Percentiles rank a stretch among this genome's conserved stretches.
These are phyloP conservation scores for Madurella fahalii DNA, from an alignment of 2,329 filamentous ascomycete species.

Conservation along the genomic window DNA sequence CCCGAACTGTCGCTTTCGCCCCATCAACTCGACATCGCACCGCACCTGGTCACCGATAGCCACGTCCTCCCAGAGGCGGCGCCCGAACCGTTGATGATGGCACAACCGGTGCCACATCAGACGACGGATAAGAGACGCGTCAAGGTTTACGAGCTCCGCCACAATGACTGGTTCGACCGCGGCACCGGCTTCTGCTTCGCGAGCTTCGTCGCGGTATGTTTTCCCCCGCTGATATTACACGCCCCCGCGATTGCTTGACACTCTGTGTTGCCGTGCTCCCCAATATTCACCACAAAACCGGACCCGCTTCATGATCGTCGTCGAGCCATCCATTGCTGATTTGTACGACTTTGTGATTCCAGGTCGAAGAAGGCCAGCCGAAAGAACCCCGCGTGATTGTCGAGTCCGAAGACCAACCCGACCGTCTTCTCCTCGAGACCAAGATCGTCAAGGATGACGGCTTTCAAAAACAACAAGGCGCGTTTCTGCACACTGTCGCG, in stretches of 20 bases:
- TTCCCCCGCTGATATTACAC: neutral
- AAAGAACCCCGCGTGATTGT: slow-evolving; percentile 87
- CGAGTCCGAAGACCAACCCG: slow-evolving; percentile 87
- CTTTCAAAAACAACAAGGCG: slow-evolving; percentile 97
- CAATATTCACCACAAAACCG: neutral
- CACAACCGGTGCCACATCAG: slow-evolving; percentile 67
- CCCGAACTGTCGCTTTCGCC: slow-evolving; percentile 53
- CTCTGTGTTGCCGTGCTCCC: neutral
- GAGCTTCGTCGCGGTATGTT: slow-evolving; percentile 65
- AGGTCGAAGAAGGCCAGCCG: slow-evolving; percentile 56
- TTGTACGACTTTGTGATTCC: slow-evolving; percentile 3
- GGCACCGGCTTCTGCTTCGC: slow-evolving; percentile 94
- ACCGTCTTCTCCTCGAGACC: slow-evolving; percentile 79
- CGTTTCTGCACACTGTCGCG: slow-evolving; percentile 25
- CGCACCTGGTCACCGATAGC: slow-evolving; percentile 48
- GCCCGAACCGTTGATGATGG: slow-evolving; percentile 64
- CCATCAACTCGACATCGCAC: slow-evolving; percentile 55
- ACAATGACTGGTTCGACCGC: slow-evolving; percentile 98
- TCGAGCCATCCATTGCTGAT: slow-evolving; percentile 2
- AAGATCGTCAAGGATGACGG: slow-evolving; percentile 89
- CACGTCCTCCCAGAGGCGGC: slow-evolving; percentile 50
- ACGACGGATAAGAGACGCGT: slow-evolving; percentile 70
- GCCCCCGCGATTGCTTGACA: neutral
- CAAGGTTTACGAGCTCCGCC: slow-evolving; percentile 97
- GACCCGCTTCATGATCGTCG: neutral